phyloP scores from a whole-genome alignment of 257 asterid species.

The Sherardia arvensis region DNA sequence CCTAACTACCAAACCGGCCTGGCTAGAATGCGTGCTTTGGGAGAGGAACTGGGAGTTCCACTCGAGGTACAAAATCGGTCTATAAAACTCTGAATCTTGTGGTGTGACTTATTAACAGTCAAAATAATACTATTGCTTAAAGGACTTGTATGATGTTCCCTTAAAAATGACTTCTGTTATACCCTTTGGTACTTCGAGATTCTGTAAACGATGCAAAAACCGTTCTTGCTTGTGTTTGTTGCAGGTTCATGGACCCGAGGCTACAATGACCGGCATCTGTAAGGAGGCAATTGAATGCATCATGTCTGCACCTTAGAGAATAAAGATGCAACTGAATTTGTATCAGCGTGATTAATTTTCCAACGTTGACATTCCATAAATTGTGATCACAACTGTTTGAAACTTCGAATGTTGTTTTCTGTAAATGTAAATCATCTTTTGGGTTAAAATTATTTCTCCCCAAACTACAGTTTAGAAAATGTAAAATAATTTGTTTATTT shows the following conservation, averaged over 20 bases:
- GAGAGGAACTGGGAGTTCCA: conserved; percentile 76
- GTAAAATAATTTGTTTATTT: too few species aligned
- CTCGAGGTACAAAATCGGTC: conserved; percentile 48
- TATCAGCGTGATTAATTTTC: neutral
- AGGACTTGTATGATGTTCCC: too few species aligned
- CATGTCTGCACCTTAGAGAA: conserved; percentile 43
- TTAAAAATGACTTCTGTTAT: neutral
- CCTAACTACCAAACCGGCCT: conserved; percentile 86
- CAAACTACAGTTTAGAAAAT: too few species aligned
- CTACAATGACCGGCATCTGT: conserved; percentile 87
- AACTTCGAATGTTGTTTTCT: neutral
- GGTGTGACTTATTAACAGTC: neutral
- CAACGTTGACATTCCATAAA: neutral
- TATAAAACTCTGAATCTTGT: neutral
- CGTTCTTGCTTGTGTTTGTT: neutral
- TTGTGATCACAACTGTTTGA: neutral
- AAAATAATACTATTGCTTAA: too few species aligned
- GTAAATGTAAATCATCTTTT: neutral
- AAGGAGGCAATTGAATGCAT: conserved; percentile 75
- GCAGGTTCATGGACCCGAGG: conserved; percentile 87
- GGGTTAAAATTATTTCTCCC: too few species aligned
- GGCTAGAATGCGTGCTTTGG: conserved; percentile 70
- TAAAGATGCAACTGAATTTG: neutral
- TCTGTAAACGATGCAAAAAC: neutral
- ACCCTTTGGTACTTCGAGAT: neutral